Evolutionary conservation across 805 yeast species (phyloP).

Genomic region (Wickerhamomyces bovis): DNA sequence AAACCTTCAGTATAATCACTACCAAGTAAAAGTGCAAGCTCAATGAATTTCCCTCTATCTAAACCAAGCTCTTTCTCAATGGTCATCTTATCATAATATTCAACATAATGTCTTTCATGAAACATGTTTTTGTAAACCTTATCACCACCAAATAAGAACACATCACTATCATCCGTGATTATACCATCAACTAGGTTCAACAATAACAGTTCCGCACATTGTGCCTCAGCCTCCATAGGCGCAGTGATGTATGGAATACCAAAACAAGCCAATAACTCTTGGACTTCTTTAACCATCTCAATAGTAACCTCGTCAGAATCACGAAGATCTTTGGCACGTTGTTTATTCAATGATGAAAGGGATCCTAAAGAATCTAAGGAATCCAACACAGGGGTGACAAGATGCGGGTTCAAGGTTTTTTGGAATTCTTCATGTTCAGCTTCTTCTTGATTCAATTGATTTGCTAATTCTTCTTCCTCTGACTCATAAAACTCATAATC

Average conservation of each 20-base stretch:
- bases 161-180: conserved; percentile 96
- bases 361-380: conserved; percentile 19
- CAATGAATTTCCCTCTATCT: conserved; percentile 57
- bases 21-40: conserved; percentile 79
- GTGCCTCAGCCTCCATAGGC: conserved; percentile 99
- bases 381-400: conserved; percentile 2
- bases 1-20: conserved; percentile 95
- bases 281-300: conserved; percentile 84
- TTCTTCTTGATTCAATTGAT: conserved; percentile 64
- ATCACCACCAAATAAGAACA: conserved; percentile 87
- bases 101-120: conserved; percentile 88
- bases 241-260: conserved; percentile 95
- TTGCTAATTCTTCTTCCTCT: conserved; percentile 64
- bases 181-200: conserved; percentile 86
- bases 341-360: conserved; percentile 51
- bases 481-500: conserved; percentile 71
- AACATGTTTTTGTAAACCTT: conserved; percentile 87
- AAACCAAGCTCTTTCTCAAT: conserved; percentile 63
- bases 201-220: conserved; percentile 76
- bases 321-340: conserved; percentile 61
- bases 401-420: conserved; percentile 28
- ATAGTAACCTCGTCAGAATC: conserved; percentile 90
- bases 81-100: conserved; percentile 60
- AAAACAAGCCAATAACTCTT: conserved; percentile 76
- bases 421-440: conserved; percentile 64